Evolutionary conservation across 495 filamentous ascomycete species (phyloP).

Genomic region (Neurospora sp.): DNA sequence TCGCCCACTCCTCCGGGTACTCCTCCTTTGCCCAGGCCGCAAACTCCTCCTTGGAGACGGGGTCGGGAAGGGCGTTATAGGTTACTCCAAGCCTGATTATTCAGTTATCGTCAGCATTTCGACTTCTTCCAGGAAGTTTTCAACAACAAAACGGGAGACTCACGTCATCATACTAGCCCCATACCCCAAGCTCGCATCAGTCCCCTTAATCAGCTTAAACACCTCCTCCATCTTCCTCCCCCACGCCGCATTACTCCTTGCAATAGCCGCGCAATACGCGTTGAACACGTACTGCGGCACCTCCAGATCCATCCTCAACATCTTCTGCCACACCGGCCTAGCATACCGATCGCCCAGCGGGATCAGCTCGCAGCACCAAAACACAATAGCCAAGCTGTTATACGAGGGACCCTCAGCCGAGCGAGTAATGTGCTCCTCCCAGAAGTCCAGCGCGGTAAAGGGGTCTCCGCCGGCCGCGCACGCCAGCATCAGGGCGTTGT

Average conservation of each 20-base stretch:
- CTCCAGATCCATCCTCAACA: constrained; percentile 64
- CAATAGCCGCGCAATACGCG: constrained; percentile 65
- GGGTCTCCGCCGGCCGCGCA: constrained; percentile 59
- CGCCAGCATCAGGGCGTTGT: constrained; percentile 79
- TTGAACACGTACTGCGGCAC: constrained; percentile 62
- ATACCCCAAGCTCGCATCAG: constrained; percentile 53
- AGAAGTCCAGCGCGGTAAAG: constrained; percentile 60
- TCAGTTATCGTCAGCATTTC: background rate
- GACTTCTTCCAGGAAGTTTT: background rate
- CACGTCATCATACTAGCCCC: constrained; percentile 59
- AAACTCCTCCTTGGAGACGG: constrained; percentile 53
- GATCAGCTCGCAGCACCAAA: constrained; percentile 61
- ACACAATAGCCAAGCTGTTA: constrained; percentile 63
- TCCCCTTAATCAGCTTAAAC: constrained; percentile 49
- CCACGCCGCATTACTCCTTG: constrained; percentile 11
- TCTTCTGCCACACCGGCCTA: constrained; percentile 60
- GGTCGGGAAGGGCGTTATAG: constrained; percentile 57
- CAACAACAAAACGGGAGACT: constrained; percentile 27
- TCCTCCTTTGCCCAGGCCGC: constrained; percentile 58
- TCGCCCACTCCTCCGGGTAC: constrained; percentile 59
- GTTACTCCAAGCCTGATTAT: constrained; percentile 53
- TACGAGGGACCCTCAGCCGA: constrained; percentile 76
- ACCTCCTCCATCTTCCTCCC: constrained; percentile 58
- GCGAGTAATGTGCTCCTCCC: constrained; percentile 60
- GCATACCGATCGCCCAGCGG: constrained; percentile 55